Evolutionary conservation across 495 filamentous ascomycete species (phyloP).

Genomic region (Talaromyces trachyspermus): DNA sequence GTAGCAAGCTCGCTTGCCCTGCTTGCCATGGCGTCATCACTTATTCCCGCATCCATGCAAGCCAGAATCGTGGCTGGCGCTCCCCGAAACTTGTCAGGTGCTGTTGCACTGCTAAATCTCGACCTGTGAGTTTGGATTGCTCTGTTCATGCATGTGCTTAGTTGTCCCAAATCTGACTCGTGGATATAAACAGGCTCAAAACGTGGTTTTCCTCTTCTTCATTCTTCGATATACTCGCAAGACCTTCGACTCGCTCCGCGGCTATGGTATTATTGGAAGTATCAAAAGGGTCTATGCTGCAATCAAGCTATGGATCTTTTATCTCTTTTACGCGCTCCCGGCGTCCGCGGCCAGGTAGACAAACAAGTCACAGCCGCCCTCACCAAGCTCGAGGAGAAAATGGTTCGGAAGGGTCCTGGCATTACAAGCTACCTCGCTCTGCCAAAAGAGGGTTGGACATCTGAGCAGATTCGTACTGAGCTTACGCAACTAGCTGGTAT

Average conservation of each 20-base stretch:
- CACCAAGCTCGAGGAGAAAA: conserved; percentile 68
- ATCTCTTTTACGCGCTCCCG: conserved; percentile 78
- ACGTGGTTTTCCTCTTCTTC: conserved; percentile 86
- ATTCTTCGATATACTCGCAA: conserved; percentile 80
- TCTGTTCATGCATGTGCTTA: background rate
- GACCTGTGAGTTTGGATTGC: conserved; percentile 59
- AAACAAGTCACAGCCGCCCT: conserved; percentile 65
- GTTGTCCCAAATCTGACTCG: conserved; percentile 5
- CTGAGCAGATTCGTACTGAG: conserved; percentile 72
- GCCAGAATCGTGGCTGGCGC: background rate
- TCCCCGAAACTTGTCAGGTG: conserved; percentile 32
- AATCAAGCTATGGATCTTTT: conserved; percentile 66
- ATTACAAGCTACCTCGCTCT: conserved; percentile 67
- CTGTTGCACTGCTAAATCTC: conserved; percentile 60
- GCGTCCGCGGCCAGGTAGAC: conserved; percentile 73
- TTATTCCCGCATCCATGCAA: conserved; percentile 6
- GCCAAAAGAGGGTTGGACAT: conserved; percentile 78
- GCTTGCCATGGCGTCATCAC: conserved; percentile 7
- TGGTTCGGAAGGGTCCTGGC: conserved; percentile 66
- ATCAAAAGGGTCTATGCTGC: conserved; percentile 62
- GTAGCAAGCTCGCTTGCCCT: background rate
- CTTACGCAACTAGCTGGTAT: conserved; percentile 70
- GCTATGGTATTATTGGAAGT: conserved; percentile 79
- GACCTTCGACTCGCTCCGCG: conserved; percentile 72
- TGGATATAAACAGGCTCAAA: conserved; percentile 65